phyloP scores from a whole-genome alignment of 78 protist species.

The Speleostelium caveatum region DNA sequence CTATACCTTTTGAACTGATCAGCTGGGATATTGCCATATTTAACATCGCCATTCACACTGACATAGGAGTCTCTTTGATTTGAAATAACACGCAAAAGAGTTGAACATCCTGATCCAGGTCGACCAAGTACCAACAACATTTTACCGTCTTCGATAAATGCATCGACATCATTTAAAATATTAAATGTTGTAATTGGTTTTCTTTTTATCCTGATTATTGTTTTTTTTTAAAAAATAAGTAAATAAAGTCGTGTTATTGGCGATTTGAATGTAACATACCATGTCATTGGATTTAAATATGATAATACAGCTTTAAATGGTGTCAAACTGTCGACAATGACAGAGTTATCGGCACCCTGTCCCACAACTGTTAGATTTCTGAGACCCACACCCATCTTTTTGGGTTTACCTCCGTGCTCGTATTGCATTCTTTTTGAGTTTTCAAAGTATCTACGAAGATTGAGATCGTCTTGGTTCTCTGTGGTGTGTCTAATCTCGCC shows the following conservation, averaged over 20 bases:
- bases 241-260: neutral
- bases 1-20: constrained; percentile 34
- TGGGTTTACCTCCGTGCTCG: constrained; percentile 15
- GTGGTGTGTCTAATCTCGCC: too few relatives aligned
- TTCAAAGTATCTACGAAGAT: constrained; percentile 31
- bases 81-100: constrained; percentile 47
- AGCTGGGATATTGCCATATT: constrained; percentile 54
- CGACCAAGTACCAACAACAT: constrained; percentile 14
- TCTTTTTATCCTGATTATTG: neutral
- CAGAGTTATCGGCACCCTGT: constrained; percentile 29
- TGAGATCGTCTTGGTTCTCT: constrained; percentile 9
- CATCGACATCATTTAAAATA: neutral
- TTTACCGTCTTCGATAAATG: neutral
- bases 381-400: constrained; percentile 21
- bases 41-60: constrained; percentile 19
- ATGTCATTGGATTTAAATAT: neutral
- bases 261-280: too few relatives aligned
- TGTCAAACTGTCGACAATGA: constrained; percentile 16
- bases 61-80: constrained; percentile 48
- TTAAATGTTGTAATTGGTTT: neutral
- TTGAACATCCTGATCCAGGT: constrained; percentile 71
- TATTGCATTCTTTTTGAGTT: neutral
- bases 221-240: neutral
- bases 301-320: constrained; percentile 5
- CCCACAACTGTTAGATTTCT: constrained; percentile 46